Percentiles rank a stretch among this genome's conserved stretches.
These are phyloP conservation scores for Cajanus cajan DNA, from an alignment of 306 rosid genomes.

Conservation along the genomic window DNA sequence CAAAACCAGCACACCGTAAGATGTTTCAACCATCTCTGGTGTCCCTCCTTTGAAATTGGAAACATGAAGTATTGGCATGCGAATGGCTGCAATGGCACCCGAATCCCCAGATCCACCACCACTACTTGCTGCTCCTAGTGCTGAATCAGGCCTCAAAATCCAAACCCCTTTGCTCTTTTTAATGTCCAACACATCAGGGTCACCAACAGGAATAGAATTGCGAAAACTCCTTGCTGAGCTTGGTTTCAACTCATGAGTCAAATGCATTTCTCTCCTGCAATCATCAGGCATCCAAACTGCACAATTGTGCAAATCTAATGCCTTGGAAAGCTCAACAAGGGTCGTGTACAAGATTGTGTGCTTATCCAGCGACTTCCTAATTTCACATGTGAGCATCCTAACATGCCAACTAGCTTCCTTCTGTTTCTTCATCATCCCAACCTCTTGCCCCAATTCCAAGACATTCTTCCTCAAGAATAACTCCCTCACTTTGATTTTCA, in stretches of 20 bases:
- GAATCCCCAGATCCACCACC: constrained; percentile 45
- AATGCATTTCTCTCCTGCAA: constrained; percentile 52
- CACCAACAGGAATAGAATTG: constrained; percentile 53
- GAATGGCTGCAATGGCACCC: constrained; percentile 71
- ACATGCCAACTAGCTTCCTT: constrained; percentile 85
- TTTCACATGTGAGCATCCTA: constrained; percentile 76
- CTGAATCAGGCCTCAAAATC: constrained; percentile 64
- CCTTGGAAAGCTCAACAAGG: constrained; percentile 80
- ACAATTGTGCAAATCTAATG: constrained; percentile 66
- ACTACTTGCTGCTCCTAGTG: constrained; percentile 59
- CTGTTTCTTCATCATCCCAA: constrained; percentile 79
- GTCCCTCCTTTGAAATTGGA: constrained; percentile 86
- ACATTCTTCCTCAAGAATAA: constrained; percentile 70
- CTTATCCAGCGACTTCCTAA: constrained; percentile 71
- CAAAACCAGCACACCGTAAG: constrained; percentile 70
- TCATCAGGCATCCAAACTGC: constrained; percentile 87
- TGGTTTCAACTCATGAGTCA: constrained; percentile 66
- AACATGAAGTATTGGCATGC: constrained; percentile 77
- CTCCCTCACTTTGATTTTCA: constrained; percentile 75
- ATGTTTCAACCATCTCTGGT: constrained; percentile 64
- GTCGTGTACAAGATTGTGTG: constrained; percentile 77
- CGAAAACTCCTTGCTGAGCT: constrained; percentile 27
- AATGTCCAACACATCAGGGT: constrained; percentile 59
- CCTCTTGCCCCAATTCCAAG: constrained; percentile 72
- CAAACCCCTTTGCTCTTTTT: constrained; percentile 53